Conservation (phyloP, 495 filamentous ascomycete genomes). For the Penicillium arizonense region DNA sequence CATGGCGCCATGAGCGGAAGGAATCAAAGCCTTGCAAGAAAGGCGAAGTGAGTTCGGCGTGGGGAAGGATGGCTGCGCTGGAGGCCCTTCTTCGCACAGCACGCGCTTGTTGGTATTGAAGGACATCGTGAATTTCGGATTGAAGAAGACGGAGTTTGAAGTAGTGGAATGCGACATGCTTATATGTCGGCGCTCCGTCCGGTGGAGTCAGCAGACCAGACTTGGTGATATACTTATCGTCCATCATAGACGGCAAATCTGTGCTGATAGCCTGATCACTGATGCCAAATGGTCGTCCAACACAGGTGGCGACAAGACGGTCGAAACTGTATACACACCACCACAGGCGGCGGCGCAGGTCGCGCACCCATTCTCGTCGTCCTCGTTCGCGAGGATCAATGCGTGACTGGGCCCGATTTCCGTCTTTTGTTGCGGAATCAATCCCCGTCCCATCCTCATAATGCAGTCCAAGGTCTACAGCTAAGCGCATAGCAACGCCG, state of each 20-base stretch:
- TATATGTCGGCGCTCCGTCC: slow-evolving; percentile 68
- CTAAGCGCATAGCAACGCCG: slow-evolving; percentile 85
- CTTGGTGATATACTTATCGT: slow-evolving; percentile 87
- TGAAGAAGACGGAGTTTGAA: slow-evolving; percentile 88
- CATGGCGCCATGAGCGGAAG: slow-evolving; percentile 83
- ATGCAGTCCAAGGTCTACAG: slow-evolving; percentile 88
- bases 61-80: slow-evolving; percentile 66
- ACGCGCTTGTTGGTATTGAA: slow-evolving; percentile 83
- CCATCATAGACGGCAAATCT: slow-evolving; percentile 83
- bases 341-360: slow-evolving; percentile 85
- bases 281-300: slow-evolving; percentile 90
- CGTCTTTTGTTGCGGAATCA: slow-evolving; percentile 42
- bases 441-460: slow-evolving; percentile 84
- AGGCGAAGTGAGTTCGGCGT: slow-evolving; percentile 75
- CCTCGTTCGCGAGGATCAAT: slow-evolving; percentile 64
- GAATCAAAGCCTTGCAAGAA: slow-evolving; percentile 82
- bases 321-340: slow-evolving; percentile 97
- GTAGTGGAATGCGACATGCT: slow-evolving; percentile 86
- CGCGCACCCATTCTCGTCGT: slow-evolving; percentile 79
- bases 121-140: slow-evolving; percentile 91
- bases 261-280: slow-evolving; percentile 92
- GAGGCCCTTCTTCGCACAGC: slow-evolving; percentile 47
- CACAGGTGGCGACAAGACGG: slow-evolving; percentile 85
- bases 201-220: slow-evolving; percentile 64
- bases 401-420: slow-evolving; percentile 27